A percentile compares a stretch with the other conserved stretches of the same genome.
Evolutionary conservation across 164 flowering plant species (phyloP).

Genomic region (Saururus chinensis): DNA sequence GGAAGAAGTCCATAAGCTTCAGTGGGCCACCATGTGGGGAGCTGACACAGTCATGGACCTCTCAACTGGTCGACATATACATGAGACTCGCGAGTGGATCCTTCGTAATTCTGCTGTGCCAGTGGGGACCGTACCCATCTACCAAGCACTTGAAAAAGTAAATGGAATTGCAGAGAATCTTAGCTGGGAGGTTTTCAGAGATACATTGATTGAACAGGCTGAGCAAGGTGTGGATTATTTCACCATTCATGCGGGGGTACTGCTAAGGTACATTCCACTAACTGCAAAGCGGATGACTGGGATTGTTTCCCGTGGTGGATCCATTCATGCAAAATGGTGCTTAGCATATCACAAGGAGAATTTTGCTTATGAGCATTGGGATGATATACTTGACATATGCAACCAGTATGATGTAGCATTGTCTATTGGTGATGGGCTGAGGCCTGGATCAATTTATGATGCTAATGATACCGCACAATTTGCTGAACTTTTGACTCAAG

Average conservation of each 20-base stretch:
- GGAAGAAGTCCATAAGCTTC: constrained; percentile 97
- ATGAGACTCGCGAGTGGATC: constrained; percentile 99
- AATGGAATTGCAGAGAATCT: constrained; percentile 94
- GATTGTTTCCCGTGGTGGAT: constrained; percentile 98
- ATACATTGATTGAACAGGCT: constrained; percentile 96
- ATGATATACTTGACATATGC: constrained; percentile 96
- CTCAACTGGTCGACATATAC: constrained; percentile 97
- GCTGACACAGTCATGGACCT: constrained; percentile 98
- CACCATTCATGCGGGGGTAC: constrained; percentile 98
- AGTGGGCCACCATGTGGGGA: constrained; percentile 99
- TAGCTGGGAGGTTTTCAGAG: constrained; percentile 91
- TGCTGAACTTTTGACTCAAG: constrained; percentile 99
- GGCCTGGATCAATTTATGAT: constrained; percentile 98
- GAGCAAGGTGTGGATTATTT: constrained; percentile 99
- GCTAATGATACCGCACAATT: constrained; percentile 99
- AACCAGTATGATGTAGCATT: constrained; percentile 90
- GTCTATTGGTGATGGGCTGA: constrained; percentile 96
- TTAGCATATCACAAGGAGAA: constrained; percentile 95
- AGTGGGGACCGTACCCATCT: constrained; percentile 98
- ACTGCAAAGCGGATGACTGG: constrained; percentile 99
- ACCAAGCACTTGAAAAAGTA: constrained; percentile 98
- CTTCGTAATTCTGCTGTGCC: constrained; percentile 94
- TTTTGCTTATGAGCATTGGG: constrained; percentile 99
- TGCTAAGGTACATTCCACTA: constrained; percentile 88
- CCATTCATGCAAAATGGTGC: constrained; percentile 99